Percentiles rank a stretch among this genome's conserved stretches.
These are phyloP conservation scores for Cordia subcordata DNA, from an alignment of 257 asterid species.

Conservation along the genomic window DNA sequence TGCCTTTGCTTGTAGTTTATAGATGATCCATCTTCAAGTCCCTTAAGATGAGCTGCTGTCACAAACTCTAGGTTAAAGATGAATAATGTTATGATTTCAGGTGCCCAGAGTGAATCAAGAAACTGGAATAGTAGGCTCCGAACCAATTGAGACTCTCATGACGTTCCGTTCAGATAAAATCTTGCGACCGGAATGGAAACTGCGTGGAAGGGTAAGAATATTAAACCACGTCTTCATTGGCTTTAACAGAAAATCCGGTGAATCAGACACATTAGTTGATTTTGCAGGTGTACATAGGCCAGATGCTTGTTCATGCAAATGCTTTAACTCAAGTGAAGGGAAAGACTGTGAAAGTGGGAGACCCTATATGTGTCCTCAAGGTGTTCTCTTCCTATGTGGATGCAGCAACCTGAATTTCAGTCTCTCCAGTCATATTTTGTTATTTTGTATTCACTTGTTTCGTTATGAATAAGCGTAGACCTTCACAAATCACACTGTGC, in stretches of 20 bases:
- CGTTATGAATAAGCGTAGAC: too few species aligned
- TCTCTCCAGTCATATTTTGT: not conserved
- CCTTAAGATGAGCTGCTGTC: too few species aligned
- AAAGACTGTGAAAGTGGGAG: conserved; percentile 51
- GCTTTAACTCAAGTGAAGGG: conserved; percentile 23
- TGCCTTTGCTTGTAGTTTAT: not conserved
- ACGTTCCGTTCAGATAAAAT: conserved; percentile 44
- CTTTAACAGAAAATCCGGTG: not conserved
- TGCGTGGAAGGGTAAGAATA: conserved; percentile 17
- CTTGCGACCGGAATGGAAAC: conserved; percentile 40
- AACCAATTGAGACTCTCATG: conserved; percentile 40
- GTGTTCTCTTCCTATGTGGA: conserved; percentile 33
- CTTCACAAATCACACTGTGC: too few species aligned
- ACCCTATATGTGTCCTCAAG: conserved; percentile 35
- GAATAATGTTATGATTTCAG: conserved; percentile 18
- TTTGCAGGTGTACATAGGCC: conserved; percentile 57
- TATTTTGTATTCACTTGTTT: not conserved
- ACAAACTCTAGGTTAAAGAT: too few species aligned
- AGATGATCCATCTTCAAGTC: not conserved
- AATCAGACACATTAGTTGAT: not conserved
- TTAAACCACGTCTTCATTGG: not conserved
- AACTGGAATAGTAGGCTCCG: conserved; percentile 17
- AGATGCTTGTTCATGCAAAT: conserved; percentile 40
- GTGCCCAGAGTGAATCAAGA: conserved; percentile 49
- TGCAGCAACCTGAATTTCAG: conserved; percentile 33